Conservation (phyloP, 257 asterid genomes). For the Solanum sejunctum region DNA sequence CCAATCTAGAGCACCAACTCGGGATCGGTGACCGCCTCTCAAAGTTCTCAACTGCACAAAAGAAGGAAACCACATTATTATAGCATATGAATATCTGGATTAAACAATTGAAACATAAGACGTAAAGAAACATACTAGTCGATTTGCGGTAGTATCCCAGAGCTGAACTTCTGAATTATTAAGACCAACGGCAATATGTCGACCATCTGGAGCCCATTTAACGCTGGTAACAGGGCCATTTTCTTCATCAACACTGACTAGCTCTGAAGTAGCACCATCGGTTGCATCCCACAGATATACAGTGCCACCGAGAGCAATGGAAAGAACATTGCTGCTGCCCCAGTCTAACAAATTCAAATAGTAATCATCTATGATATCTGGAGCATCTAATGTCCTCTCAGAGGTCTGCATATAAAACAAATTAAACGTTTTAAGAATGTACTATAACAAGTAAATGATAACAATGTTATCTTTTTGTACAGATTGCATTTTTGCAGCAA, state of each 20-base stretch:
- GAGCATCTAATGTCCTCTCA: constrained; percentile 92
- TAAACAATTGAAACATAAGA: background rate
- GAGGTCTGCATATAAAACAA: constrained; percentile 48
- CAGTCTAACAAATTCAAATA: constrained; percentile 82
- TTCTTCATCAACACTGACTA: constrained; percentile 69
- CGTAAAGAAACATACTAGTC: constrained; percentile 32
- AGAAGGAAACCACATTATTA: background rate
- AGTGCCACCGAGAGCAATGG: constrained; percentile 76
- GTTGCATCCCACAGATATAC: constrained; percentile 93
- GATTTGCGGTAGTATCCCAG: constrained; percentile 78
- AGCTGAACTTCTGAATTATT: constrained; percentile 84
- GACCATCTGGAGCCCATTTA: constrained; percentile 95
- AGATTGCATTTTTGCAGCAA: background rate
- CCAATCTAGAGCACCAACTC: constrained; percentile 86
- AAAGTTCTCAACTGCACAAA: constrained; percentile 65
- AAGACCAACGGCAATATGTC: constrained; percentile 66
- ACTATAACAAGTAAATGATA: background rate
- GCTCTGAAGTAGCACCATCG: constrained; percentile 64
- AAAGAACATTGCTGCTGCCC: constrained; percentile 88
- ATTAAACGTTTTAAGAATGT: background rate
- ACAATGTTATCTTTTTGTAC: background rate
- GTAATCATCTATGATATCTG: constrained; percentile 80
- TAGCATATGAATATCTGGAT: background rate
- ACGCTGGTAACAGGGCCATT: constrained; percentile 82
- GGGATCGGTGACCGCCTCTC: constrained; percentile 63